These are phyloP conservation scores for Neofusicoccum laricinum DNA, from an alignment of 2,329 filamentous ascomycete genomes.

Conservation along the genomic window DNA sequence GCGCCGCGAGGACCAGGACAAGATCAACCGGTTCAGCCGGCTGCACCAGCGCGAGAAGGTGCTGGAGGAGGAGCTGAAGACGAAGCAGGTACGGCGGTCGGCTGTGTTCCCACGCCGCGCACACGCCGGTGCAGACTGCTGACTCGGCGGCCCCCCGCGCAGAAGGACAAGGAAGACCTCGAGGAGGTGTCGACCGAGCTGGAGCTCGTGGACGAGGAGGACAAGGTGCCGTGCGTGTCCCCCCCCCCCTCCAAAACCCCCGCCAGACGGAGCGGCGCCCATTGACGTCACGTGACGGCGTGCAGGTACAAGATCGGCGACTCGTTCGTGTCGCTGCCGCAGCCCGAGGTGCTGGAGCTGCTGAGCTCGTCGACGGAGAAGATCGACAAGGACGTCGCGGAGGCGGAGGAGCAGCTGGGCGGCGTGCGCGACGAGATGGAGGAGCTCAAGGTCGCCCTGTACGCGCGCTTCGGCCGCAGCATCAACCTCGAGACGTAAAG, in stretches of 20 bases:
- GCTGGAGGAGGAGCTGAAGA: conserved; percentile 75
- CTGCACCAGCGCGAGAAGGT: conserved; percentile 81
- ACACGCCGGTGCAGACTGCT: not conserved
- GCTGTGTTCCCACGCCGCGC: not conserved
- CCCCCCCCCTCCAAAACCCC: too few relatives aligned
- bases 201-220: conserved; percentile 93
- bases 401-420: conserved; percentile 72
- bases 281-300: not conserved
- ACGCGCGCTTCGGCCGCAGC: conserved; percentile 90
- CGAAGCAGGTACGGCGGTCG: conserved; percentile 63
- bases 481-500: conserved; percentile 90
- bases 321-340: conserved; percentile 83
- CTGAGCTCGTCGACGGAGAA: conserved; percentile 67
- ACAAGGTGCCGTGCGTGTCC: conserved; percentile 74
- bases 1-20: conserved; percentile 94
- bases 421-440: conserved; percentile 82
- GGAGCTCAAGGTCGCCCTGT: conserved; percentile 84
- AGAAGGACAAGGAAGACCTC: conserved; percentile 99
- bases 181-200: conserved; percentile 89
- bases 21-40: conserved; percentile 96
- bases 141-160: not conserved
- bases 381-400: conserved; percentile 73
- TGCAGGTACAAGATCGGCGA: conserved; percentile 93
- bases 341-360: conserved; percentile 83
- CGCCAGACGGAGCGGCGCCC: too few relatives aligned